Percentiles rank a stretch among this genome's conserved stretches.
phyloP scores from a whole-genome alignment of 2,329 filamentous ascomycete species.

The Xylariaceae sp. region DNA sequence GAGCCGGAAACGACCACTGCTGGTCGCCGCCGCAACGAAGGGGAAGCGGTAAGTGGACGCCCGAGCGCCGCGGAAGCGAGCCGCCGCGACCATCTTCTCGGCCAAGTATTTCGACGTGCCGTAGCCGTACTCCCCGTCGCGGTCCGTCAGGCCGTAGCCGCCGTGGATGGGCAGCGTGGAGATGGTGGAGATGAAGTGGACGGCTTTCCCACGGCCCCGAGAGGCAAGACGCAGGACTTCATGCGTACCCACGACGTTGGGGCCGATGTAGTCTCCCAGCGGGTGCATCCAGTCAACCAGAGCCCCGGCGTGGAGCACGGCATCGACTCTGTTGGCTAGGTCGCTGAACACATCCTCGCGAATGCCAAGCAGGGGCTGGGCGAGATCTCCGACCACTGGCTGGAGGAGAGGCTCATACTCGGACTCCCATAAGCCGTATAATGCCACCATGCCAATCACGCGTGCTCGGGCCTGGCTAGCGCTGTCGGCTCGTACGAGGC shows the following conservation, averaged over 20 bases:
- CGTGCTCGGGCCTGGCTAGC: slow-evolving; percentile 16
- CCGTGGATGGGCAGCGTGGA: slow-evolving; percentile 26
- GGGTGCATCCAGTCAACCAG: slow-evolving; percentile 30
- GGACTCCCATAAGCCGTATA: slow-evolving; percentile 23
- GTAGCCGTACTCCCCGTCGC: slow-evolving; percentile 26
- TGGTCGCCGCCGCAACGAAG: slow-evolving; percentile 25
- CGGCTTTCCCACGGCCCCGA: slow-evolving; percentile 21
- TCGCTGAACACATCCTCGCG: slow-evolving; percentile 20
- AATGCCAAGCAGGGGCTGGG: slow-evolving; percentile 24
- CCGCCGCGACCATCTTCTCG: slow-evolving; percentile 23
- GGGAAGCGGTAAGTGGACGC: slow-evolving; percentile 25
- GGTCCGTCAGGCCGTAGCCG: slow-evolving; percentile 21
- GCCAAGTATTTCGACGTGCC: slow-evolving; percentile 26
- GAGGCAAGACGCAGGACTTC: slow-evolving; percentile 28
- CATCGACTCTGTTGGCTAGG: slow-evolving; percentile 22
- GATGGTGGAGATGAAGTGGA: slow-evolving; percentile 28
- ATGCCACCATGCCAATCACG: slow-evolving; percentile 16
- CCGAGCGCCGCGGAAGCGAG: slow-evolving; percentile 25
- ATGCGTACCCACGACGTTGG: slow-evolving; percentile 28
- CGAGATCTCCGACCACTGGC: slow-evolving; percentile 22
- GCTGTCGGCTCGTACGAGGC: slow-evolving; percentile 23
- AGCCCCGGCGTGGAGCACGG: slow-evolving; percentile 26
- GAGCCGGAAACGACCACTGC: slow-evolving; percentile 24
- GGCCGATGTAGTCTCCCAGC: slow-evolving; percentile 26
- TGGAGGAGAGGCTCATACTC: slow-evolving; percentile 18